These are phyloP conservation scores for Glaciozyma martinii DNA, from an alignment of 768 basidiomycete genomes.

Conservation along the genomic window DNA sequence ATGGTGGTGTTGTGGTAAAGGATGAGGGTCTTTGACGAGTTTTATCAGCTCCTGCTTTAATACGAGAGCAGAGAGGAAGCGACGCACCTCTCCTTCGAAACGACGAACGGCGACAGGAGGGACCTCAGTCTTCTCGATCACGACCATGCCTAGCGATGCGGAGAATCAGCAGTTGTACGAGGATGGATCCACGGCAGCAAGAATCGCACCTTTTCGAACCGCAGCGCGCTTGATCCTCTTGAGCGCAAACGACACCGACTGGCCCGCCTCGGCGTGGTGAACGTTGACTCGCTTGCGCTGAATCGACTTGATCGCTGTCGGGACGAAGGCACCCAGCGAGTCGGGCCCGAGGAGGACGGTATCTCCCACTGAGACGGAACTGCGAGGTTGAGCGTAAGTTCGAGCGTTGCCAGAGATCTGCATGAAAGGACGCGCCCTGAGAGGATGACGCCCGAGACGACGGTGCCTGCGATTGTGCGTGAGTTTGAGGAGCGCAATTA, in stretches of 20 bases:
- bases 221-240: slow-evolving; percentile 74
- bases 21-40: slow-evolving; percentile 52
- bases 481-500: not conserved
- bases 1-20: slow-evolving; percentile 48
- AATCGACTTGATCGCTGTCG: slow-evolving; percentile 76
- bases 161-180: not conserved
- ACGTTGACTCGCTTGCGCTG: slow-evolving; percentile 89
- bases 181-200: not conserved
- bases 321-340: slow-evolving; percentile 75
- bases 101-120: slow-evolving; percentile 55
- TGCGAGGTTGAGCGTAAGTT: not conserved
- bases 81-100: slow-evolving; percentile 71
- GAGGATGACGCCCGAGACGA: slow-evolving; percentile 39
- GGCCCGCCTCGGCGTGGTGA: slow-evolving; percentile 79
- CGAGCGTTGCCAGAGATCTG: slow-evolving; percentile 12
- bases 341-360: slow-evolving; percentile 81
- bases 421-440: slow-evolving; percentile 33
- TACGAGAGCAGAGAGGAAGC: no score
- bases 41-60: no score
- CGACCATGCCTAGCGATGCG: slow-evolving; percentile 56
- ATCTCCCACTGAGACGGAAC: slow-evolving; percentile 55
- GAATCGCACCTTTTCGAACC: slow-evolving; percentile 59
- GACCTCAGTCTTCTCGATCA: slow-evolving; percentile 67
- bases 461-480: not conserved
- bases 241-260: slow-evolving; percentile 84